phyloP scores from a whole-genome alignment of 345 rosid genomes.

The Syzygium oleosum region DNA sequence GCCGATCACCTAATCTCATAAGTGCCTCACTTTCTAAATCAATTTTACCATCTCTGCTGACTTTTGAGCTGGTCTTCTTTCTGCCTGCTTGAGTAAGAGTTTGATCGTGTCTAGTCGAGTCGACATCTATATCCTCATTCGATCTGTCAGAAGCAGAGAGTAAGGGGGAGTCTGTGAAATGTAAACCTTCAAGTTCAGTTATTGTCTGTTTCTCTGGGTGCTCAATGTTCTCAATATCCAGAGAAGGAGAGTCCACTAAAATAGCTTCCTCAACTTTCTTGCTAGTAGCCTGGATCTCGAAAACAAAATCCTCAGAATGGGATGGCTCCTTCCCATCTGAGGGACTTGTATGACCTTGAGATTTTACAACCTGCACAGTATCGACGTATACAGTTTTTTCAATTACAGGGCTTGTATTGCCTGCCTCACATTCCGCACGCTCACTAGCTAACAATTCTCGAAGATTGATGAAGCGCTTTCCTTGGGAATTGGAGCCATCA shows the following conservation, averaged over 20 bases:
- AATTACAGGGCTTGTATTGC: constrained; percentile 19
- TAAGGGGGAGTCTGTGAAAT: constrained; percentile 11
- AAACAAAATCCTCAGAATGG: constrained; percentile 1
- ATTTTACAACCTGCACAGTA: constrained; percentile 30
- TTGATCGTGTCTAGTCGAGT: not conserved
- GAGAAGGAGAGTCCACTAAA: constrained; percentile 13
- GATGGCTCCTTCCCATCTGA: constrained; percentile 6
- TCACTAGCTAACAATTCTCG: constrained; percentile 46
- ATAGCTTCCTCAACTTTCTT: constrained; percentile 19
- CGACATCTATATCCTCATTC: not conserved
- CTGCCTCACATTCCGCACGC: constrained; percentile 33
- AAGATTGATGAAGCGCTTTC: constrained; percentile 21
- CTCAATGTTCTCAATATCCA: constrained; percentile 11
- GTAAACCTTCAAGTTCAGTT: constrained; percentile 4
- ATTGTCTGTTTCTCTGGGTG: constrained; percentile 1
- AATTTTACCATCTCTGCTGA: constrained; percentile 16
- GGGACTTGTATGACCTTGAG: constrained; percentile 10
- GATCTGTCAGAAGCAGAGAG: not conserved
- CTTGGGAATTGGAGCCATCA: not conserved
- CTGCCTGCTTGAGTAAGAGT: not conserved
- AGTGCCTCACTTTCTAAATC: constrained; percentile 18
- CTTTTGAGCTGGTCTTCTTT: constrained; percentile 8
- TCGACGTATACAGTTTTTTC: constrained; percentile 86
- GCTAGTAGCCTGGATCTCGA: constrained; percentile 2
- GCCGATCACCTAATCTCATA: constrained; percentile 14